These are phyloP conservation scores for Cutaneotrichosporon sp. DNA, from an alignment of 1,284 basidiomycete genomes.

Conservation along the genomic window DNA sequence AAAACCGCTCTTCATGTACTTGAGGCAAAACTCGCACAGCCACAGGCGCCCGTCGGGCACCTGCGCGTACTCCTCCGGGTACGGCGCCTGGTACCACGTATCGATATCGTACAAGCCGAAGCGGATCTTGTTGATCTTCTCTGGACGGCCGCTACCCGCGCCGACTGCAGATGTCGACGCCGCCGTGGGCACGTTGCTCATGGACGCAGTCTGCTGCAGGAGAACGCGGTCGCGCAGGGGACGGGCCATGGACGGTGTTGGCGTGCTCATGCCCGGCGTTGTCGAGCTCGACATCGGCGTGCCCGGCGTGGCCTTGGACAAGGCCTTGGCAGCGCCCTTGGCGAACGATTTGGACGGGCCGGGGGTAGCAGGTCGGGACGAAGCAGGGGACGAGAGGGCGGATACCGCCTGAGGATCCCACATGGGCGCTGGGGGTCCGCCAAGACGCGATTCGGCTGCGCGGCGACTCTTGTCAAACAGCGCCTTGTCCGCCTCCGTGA, in stretches of 20 bases:
- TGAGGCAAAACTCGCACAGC: slow-evolving; percentile 97
- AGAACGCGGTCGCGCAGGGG: slow-evolving; percentile 40
- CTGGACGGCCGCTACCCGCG: slow-evolving; percentile 11
- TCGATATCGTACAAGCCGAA: slow-evolving; percentile 94
- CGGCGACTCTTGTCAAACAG: slow-evolving; percentile 68
- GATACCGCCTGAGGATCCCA: slow-evolving; percentile 20
- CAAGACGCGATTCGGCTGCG: slow-evolving; percentile 58
- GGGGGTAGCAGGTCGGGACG: slow-evolving; percentile 4
- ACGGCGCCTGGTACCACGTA: slow-evolving; percentile 98
- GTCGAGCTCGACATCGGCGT: neutral
- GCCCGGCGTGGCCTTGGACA: neutral
- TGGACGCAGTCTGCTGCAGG: slow-evolving; percentile 27
- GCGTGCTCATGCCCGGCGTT: slow-evolving; percentile 13
- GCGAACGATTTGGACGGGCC: slow-evolving; percentile 2
- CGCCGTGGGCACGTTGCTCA: slow-evolving; percentile 10
- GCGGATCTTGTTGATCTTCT: slow-evolving; percentile 72
- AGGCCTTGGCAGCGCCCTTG: neutral
- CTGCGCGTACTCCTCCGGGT: slow-evolving; percentile 93
- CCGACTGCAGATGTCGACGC: neutral
- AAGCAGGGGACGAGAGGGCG: slow-evolving; percentile 15
- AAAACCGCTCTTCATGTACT: slow-evolving; percentile 96
- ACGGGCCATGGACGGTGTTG: slow-evolving; percentile 18
- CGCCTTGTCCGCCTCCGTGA: slow-evolving; percentile 63
- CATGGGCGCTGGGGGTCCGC: slow-evolving; percentile 30
- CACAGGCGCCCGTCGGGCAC: slow-evolving; percentile 89